Percentiles rank a stretch among this genome's conserved stretches.
Conservation (phyloP, 2,329 filamentous ascomycete genomes). For the Curvularia lunata region DNA sequence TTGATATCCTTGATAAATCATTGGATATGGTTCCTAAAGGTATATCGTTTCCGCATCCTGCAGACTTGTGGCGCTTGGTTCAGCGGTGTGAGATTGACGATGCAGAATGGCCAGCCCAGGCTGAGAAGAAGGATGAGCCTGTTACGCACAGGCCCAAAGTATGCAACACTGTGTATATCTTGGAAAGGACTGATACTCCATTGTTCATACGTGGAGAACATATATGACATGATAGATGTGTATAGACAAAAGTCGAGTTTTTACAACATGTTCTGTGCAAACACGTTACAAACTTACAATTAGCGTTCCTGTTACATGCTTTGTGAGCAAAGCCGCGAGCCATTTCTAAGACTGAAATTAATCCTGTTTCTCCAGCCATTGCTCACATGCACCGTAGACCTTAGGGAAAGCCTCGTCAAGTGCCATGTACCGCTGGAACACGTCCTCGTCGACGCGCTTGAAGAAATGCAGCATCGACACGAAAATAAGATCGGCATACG, state of each 20-base stretch:
- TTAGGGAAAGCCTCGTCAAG: constrained; percentile 48
- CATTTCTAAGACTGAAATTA: constrained; percentile 6
- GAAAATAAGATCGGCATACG: constrained; percentile 60
- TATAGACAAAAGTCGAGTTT: background rate
- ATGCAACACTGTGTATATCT: constrained; percentile 50
- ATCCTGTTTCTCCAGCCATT: constrained; percentile 51
- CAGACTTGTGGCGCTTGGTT: constrained; percentile 46
- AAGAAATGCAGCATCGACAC: constrained; percentile 57
- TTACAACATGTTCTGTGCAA: background rate
- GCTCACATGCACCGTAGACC: constrained; percentile 50
- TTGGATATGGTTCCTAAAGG: constrained; percentile 27
- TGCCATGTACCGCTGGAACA: constrained; percentile 50
- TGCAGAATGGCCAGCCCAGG: constrained; percentile 23
- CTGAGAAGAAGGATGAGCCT: constrained; percentile 9
- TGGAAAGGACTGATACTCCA: constrained; percentile 46
- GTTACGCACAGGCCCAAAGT: constrained; percentile 46
- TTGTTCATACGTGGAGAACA: constrained; percentile 24
- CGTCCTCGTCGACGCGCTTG: constrained; percentile 43
- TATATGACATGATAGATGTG: constrained; percentile 1
- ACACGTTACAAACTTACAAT: too few relatives aligned
- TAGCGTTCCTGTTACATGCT: background rate
- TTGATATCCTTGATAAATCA: constrained; percentile 37
- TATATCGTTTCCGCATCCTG: constrained; percentile 48
- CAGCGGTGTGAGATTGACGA: constrained; percentile 43
- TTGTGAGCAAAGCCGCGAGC: background rate